Evolutionary conservation across 2,329 filamentous ascomycete species (phyloP), one percentile per base, ranked within the genome.

Genomic region (Aspergillus fumigatiaffinis): DNA sequence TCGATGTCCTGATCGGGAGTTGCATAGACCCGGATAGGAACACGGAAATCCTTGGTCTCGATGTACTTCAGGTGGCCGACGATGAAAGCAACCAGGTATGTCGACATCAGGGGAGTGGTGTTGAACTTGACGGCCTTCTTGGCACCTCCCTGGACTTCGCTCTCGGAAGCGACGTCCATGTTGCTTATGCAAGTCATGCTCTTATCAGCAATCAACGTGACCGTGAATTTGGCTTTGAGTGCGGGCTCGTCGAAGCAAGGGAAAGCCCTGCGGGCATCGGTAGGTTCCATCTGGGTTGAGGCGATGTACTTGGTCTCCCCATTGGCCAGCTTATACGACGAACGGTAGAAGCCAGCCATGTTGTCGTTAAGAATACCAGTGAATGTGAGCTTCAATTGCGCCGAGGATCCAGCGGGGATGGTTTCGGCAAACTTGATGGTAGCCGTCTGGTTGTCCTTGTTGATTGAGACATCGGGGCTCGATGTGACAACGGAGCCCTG

Each of bases 321-420:
- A 69, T 94, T 86, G 51, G 84, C 77, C 60, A 86, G 87, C 80
- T 94, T 95, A 82, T 93, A 97, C 6, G 91, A 95, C 1, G 92
- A 96, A 57, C 93, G 87, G 78, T 97, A 97, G 83, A 97, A 97
- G 50, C 93, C 93, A 51, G 92, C 92, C 91, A 97, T 96, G 77
- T 94, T 93, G 73, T 96, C 90, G 75, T 96, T 96, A 68, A 96
- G 79, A 47, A 81, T 83, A 44, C 92, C 92, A 9, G 84, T 87
- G 76, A 95, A 96, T 65, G 84, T 87, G 68, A 92, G 85, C 69
- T 87, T 87, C 60, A 95, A 77, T 76, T 87, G 87, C 21, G 89
- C 90, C 80, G 92, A 92, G 68, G 84, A 82, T 25, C 90, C 91
- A 61, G 89, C 88, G 23, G 85, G 75, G 60, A 97, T 80, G 50